Conservation (phyloP, 495 filamentous ascomycete genomes). For the Penicillium cinerascens region DNA sequence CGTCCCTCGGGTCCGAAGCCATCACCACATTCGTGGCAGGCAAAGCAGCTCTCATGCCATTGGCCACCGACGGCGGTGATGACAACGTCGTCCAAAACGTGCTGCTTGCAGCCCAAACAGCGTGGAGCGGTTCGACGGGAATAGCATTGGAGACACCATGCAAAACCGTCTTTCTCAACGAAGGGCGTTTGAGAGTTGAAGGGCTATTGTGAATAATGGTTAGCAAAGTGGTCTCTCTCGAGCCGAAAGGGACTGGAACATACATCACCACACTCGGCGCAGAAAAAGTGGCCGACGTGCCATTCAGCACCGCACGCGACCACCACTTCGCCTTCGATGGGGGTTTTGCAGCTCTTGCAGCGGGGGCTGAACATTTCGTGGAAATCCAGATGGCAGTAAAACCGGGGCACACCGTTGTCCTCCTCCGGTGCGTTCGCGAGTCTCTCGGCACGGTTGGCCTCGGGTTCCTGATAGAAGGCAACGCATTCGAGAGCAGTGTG, state of each 20-base stretch:
- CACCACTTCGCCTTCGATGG: constrained; percentile 95
- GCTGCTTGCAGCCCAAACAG: constrained; percentile 78
- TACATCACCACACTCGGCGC: constrained; percentile 94
- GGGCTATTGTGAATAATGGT: constrained; percentile 42
- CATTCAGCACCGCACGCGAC: constrained; percentile 91
- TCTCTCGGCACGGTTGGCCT: constrained; percentile 62
- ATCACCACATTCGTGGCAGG: constrained; percentile 66
- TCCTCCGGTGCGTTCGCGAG: constrained; percentile 57
- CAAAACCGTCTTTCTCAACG: constrained; percentile 98
- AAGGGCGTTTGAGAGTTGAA: constrained; percentile 80
- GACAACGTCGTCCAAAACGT: constrained; percentile 82
- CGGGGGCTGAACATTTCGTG: constrained; percentile 90
- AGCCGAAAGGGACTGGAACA: constrained; percentile 12
- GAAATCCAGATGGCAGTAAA: constrained; percentile 98
- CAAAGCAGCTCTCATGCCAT: constrained; percentile 93
- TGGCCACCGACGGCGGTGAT: constrained; percentile 83
- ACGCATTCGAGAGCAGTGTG: constrained; percentile 86
- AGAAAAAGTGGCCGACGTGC: constrained; percentile 99
- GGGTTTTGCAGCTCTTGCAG: constrained; percentile 95
- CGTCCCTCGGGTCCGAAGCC: constrained; percentile 58
- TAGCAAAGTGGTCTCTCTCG: background rate
- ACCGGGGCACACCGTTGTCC: constrained; percentile 63
- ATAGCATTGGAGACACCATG: constrained; percentile 94
- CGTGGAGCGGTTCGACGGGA: constrained; percentile 84
- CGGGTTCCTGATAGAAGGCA: constrained; percentile 91